phyloP scores from a whole-genome alignment of 2,329 filamentous ascomycete species.

The Claviceps maximensis region DNA sequence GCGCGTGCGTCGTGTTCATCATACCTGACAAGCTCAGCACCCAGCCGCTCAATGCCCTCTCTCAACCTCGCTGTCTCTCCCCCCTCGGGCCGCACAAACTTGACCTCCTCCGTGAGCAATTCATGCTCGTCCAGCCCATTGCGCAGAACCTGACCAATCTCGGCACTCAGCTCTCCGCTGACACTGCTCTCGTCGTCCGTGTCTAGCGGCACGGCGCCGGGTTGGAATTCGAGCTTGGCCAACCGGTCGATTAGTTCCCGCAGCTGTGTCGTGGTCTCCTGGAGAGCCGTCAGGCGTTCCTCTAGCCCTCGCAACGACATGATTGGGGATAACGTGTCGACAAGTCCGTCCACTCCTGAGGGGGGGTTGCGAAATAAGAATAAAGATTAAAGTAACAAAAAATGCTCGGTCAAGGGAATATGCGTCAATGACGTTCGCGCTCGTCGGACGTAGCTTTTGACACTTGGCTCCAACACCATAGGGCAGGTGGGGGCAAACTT shows the following conservation, averaged over 20 bases:
- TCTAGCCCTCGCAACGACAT: conserved; percentile 50
- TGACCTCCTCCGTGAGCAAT: conserved; percentile 62
- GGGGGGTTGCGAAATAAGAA: too few species aligned
- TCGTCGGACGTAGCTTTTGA: neutral
- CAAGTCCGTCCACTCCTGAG: too few species aligned
- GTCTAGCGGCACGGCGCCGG: conserved; percentile 40
- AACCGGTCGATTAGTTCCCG: conserved; percentile 47
- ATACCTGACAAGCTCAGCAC: conserved; percentile 59
- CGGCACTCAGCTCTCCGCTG: conserved; percentile 59
- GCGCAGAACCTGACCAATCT: conserved; percentile 68
- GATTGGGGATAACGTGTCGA: neutral
- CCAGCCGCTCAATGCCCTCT: conserved; percentile 52
- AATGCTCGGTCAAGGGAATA: too few species aligned
- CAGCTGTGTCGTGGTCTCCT: conserved; percentile 47
- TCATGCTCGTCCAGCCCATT: conserved; percentile 77
- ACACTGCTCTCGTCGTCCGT: conserved; percentile 37
- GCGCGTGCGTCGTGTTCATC: conserved; percentile 3
- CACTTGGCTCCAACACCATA: conserved; percentile 1
- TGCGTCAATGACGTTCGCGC: neutral
- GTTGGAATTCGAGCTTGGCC: conserved; percentile 42
- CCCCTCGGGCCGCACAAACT: conserved; percentile 45
- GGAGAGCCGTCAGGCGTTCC: conserved; percentile 44
- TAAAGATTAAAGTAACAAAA: too few species aligned
- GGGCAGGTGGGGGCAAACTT: neutral
- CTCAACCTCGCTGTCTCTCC: conserved; percentile 52